phyloP scores from a whole-genome alignment of 192 early-diverging fungal species.

The Backusella liffmaniae region DNA sequence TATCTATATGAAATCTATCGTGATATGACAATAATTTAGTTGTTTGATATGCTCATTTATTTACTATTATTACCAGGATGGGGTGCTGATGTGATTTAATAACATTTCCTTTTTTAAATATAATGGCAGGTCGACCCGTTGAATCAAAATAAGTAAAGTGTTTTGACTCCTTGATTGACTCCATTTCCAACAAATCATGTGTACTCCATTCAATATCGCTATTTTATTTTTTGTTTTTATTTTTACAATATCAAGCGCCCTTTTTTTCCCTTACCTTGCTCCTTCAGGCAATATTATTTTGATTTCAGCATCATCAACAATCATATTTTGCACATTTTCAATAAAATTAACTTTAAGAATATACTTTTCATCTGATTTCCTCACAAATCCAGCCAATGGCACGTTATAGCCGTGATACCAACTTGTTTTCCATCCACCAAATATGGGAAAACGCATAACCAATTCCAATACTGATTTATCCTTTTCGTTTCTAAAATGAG shows the following conservation, averaged over 20 bases:
- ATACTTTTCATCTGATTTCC: slow-evolving; percentile 47
- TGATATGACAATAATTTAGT: neutral
- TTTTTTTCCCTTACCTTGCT: slow-evolving; percentile 54
- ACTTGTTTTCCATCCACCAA: slow-evolving; percentile 94
- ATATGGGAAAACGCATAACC: slow-evolving; percentile 85
- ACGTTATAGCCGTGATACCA: slow-evolving; percentile 92
- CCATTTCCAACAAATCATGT: slow-evolving; percentile 57
- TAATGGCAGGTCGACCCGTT: slow-evolving; percentile 76
- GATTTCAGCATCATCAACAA: slow-evolving; percentile 64
- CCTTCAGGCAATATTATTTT: slow-evolving; percentile 91
- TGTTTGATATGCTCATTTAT: neutral
- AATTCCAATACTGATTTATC: slow-evolving; percentile 65
- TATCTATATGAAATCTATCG: slow-evolving; percentile 54
- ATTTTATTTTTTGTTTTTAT: neutral
- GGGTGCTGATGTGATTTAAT: slow-evolving; percentile 64
- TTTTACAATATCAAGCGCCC: neutral
- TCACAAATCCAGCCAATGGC: slow-evolving; percentile 69
- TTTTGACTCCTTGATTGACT: slow-evolving; percentile 47
- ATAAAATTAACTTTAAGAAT: slow-evolving; percentile 71
- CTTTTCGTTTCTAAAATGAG: slow-evolving; percentile 51
- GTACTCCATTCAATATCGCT: slow-evolving; percentile 66
- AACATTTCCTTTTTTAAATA: slow-evolving; percentile 66
- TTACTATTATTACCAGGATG: slow-evolving; percentile 33
- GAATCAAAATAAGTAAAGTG: slow-evolving; percentile 88
- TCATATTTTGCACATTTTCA: slow-evolving; percentile 59